Base-by-base conservation (phyloP, 768 basidiomycete genomes). In the Kwoniella europaea region DNA sequence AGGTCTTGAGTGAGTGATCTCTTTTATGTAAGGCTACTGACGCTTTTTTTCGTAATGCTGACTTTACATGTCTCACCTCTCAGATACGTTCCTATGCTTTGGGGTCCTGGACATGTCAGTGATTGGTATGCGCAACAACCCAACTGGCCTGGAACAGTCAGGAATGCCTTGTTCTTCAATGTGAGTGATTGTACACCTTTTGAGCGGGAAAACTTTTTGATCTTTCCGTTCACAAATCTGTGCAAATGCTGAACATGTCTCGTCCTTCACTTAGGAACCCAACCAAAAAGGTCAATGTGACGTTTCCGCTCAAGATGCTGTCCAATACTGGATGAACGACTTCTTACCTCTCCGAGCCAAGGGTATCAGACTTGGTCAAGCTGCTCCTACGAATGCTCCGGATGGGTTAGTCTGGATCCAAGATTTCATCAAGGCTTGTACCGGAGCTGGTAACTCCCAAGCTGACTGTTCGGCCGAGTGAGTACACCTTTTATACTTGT, bases 381-480 rank as follows among this genome's bases (percentile, higher is more conserved):
- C 94, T 29, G 90, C 91, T 20, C 87, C 87, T 67, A 91, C 92
- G 18, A 88, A 88, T 35, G 87, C 87, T 54, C 85, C 87, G 0
- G 75, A 76, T 44, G 93, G 92, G 52, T 79, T 87, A 10, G 35
- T 72, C 0, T 97, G 93, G 93, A 86, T 92, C 83, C 10, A 85
- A 46, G 63, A 86, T 18, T 93, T 92, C 84, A 76, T 90, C 42
- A 68, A 65, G 0, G 84, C 83, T 1, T 91, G 91, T 83, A 69
- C 62, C 18, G 73, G 65, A 16, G 64, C 64, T 35, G 80, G 80
- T 13, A 73, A 81, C 71, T 68, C 71, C 43, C 70, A 71, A 10
- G 74, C 78, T 27, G 80, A 81, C 59, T 81, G 80, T 67, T 68
- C 62, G 12, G 59, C 69, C 1, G 78, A 79, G 90, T 86, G 54